Evolutionary conservation across 352 stramenopile species (phyloP).

Genomic region (Globisporangium megalacanthum): DNA sequence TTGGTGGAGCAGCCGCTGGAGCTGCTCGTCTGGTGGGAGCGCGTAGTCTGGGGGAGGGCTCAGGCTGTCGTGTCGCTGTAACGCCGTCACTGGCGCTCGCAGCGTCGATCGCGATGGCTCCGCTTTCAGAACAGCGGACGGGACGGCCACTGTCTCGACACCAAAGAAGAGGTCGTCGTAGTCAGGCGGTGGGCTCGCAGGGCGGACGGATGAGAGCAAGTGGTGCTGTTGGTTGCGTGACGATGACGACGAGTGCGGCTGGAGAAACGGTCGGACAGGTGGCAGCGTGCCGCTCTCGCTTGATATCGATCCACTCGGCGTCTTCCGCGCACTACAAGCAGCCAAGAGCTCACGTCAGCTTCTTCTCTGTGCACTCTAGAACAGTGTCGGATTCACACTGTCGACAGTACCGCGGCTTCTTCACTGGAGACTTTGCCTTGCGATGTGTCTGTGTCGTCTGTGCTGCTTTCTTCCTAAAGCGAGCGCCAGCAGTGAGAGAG

Average conservation of each 20-base stretch:
- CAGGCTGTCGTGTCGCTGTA: slow-evolving; percentile 6
- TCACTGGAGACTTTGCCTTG: slow-evolving; percentile 16
- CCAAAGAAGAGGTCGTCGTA: slow-evolving; percentile 70
- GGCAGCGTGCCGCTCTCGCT: slow-evolving; percentile 18
- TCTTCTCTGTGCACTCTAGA: neutral
- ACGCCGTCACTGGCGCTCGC: neutral
- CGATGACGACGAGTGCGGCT: slow-evolving; percentile 7
- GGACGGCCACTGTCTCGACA: slow-evolving; percentile 43
- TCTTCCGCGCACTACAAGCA: slow-evolving; percentile 2
- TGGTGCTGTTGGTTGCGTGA: slow-evolving; percentile 8
- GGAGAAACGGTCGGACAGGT: slow-evolving; percentile 20
- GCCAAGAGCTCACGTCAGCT: neutral
- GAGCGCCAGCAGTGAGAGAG: neutral
- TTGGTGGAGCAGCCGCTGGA: slow-evolving; percentile 46
- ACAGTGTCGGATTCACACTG: neutral
- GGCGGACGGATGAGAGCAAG: slow-evolving; percentile 10
- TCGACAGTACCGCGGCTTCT: slow-evolving; percentile 17
- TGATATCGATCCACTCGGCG: slow-evolving; percentile 5
- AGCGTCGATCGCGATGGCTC: slow-evolving; percentile 3
- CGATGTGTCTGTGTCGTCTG: slow-evolving; percentile 10
- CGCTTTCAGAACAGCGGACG: neutral
- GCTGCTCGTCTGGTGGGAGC: slow-evolving; percentile 36
- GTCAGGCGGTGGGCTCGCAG: slow-evolving; percentile 33
- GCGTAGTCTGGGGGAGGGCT: slow-evolving; percentile 1
- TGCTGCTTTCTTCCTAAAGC: slow-evolving; percentile 11